Base-by-base conservation (phyloP, 2,329 filamentous ascomycete genomes). In the Didymella keratinophila region DNA sequence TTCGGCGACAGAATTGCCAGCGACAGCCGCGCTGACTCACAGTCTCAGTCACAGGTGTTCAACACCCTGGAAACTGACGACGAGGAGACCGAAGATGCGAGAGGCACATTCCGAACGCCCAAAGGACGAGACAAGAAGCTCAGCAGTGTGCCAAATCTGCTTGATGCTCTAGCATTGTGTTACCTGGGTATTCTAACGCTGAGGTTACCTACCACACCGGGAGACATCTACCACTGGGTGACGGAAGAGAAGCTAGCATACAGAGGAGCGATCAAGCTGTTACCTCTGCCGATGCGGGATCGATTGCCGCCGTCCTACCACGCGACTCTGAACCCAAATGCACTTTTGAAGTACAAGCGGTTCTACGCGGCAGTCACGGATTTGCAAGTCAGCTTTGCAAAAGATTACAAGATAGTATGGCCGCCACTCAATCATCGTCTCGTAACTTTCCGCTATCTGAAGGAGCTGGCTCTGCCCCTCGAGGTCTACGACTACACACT, bases 121-220 rank as follows among this genome's bases (percentile, higher is more conserved):
- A 72, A 71, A 23, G 78, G 78, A 30, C 74, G 78, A 25, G 80
- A 80, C 6, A 76, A 80, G 64, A 73, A 80, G 43, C 84, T 86
- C 80, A 74, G 71, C 70, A 86, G 66, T 9, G 69, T 72, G 2
- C 93, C 93, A 1, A 86, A 80, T 50, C 79, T 96, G 34, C 79
- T 91, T 41, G 93, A 97, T 65, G 89, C 89, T 0, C 77, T 98
- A 51, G 88, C 83, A 1, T 74, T 97, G 11, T 93, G 91, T 71
- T 97, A 97, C 78, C 77, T 97, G 32, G 93, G 87, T 1, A 87
- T 87, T 36, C 70, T 95, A 44, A 80, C 97, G 25, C 81, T 97
- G 66, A 87, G 89, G 55, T 81, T 95, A 55, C 92, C 93, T 0
- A 82, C 91, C n/a, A 87, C 88, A 21, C 79, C 94, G 8, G 89